Conservation (phyloP, 331 rosid species). For the Phaseolus coccineus region DNA sequence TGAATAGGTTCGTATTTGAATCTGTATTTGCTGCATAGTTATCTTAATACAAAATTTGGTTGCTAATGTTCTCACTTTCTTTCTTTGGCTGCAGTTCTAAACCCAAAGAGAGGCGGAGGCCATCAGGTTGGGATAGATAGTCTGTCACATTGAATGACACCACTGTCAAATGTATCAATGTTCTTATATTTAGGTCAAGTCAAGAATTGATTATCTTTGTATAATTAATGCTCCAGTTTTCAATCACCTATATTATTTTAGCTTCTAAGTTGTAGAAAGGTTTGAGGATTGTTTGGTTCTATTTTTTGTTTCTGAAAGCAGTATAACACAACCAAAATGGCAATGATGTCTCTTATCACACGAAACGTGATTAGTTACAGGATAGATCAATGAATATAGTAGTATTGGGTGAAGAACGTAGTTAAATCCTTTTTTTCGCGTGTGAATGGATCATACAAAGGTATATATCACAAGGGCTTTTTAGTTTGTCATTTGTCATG, state of each 20-base stretch:
- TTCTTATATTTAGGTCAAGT: conserved; percentile 30
- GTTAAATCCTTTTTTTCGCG: background rate
- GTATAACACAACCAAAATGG: background rate
- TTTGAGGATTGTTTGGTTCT: conserved; percentile 3
- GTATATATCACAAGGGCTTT: background rate
- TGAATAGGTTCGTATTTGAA: conserved; percentile 66
- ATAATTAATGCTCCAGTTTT: conserved; percentile 33
- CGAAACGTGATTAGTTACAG: background rate
- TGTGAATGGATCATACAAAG: background rate
- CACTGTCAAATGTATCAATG: conserved; percentile 35
- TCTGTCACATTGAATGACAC: conserved; percentile 24
- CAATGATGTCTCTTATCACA: background rate
- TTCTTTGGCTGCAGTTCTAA: conserved; percentile 65
- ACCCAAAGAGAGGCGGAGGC: conserved; percentile 85
- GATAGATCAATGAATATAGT: background rate
- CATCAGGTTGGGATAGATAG: conserved; percentile 93
- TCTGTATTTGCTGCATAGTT: conserved; percentile 16
- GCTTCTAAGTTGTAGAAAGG: conserved; percentile 22
- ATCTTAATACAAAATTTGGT: background rate
- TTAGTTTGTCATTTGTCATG: too few species aligned
- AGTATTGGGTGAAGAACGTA: background rate
- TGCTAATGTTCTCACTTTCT: conserved; percentile 51
- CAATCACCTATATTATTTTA: conserved; percentile 4
- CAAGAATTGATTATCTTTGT: conserved; percentile 42
- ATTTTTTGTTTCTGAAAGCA: background rate